Evolutionary conservation across 352 stramenopile species (phyloP), one percentile per base, ranked within the genome.

Genomic region (Achlya hypogyna): DNA sequence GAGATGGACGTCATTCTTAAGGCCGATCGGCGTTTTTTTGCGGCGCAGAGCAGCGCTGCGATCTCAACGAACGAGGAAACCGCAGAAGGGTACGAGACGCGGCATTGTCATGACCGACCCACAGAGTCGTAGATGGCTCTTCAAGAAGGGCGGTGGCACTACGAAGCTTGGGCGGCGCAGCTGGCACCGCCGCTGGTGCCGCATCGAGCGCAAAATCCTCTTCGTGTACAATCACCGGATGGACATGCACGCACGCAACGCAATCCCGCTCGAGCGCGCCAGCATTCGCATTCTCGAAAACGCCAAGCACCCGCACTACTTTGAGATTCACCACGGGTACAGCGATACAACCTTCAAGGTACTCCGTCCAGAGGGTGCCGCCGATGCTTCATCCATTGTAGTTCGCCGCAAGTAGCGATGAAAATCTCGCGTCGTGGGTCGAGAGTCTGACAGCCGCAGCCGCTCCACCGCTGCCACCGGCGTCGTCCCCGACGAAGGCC

Each of bases 81-180:
- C 18, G 43, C 43, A 18, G 59, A 66, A 58, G 59, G 59, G 59
- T 66, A 54, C 16, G 25, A 23, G 0, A 4, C 9, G 5, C 16
- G 6, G 0, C n/a, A 5, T 58, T 60, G 47, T 31, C 59, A 47
- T 25, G 34, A n/a, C 22, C 18, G 6, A n/a, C 58, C n/a, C 49
- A 6, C 14, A 54, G 6, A 18, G 2, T 45, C 1, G 38, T 9
- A 64, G 84, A 4, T 93, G 84, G 84, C 63, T 93, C 18, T 81
- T 81, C 70, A 93, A 93, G 72, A 93, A 93, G 71, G 84, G 84
- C 23, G 84, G 84, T 1, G 84, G 84, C 22, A 93, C 84, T 5
- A 74, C 79, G 32, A 79, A 74, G 51, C 86, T 93, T 72, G 84
- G 84, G 1, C 77, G 84, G 9, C 81, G 84, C 54, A 93, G 88